Evolutionary conservation across 345 rosid species (phyloP), one percentile per base, ranked within the genome.

Genomic region (Brassica nigra): DNA sequence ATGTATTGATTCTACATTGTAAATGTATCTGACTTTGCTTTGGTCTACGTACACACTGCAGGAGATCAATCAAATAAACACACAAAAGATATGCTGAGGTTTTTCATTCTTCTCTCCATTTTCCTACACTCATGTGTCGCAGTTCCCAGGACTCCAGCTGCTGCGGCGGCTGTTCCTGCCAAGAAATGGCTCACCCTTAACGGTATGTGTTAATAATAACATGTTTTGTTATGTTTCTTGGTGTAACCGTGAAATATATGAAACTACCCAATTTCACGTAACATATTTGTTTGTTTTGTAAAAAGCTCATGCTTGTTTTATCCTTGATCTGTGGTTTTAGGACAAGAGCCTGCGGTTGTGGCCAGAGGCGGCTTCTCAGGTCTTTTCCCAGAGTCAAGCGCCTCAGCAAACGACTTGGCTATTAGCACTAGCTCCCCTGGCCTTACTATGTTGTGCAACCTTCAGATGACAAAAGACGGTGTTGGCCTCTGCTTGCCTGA

Each of bases 331-430:
- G 68, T 64, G 6, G 5, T 4, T 2, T 44, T 76, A 95, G 99
- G 99, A 8, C 16, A 69, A 44, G 66, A 79, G n/a, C 98, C 98
- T 16, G 78, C 81, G 23, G 89, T 91, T 23, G 80, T 91, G 37
- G 98, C 97, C 0, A 89, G 94, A 1, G 99, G 97, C 0, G 98
- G 99, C 11, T 88, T 90, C 74, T 87, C 98, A 0, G 97, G 99
- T 68, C 66, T 90, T 8, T 89, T 90, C 74, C 99, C 99, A 0
- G 95, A 91, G 73, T 90, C 93, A 0, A 85, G 89, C 28, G 34
- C 66, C 31, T 73, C 65, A 7, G 96, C 96, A 0, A 82, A 71
- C 6, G 79, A 76, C 31, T 78, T 88, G 83, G 88, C 87, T 11
- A n/a, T 70, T 5, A 33, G 78, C 0, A 61, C 84, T 0, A 83